phyloP scores from a whole-genome alignment of 2,329 filamentous ascomycete genomes.

The Volutella citrinella region DNA sequence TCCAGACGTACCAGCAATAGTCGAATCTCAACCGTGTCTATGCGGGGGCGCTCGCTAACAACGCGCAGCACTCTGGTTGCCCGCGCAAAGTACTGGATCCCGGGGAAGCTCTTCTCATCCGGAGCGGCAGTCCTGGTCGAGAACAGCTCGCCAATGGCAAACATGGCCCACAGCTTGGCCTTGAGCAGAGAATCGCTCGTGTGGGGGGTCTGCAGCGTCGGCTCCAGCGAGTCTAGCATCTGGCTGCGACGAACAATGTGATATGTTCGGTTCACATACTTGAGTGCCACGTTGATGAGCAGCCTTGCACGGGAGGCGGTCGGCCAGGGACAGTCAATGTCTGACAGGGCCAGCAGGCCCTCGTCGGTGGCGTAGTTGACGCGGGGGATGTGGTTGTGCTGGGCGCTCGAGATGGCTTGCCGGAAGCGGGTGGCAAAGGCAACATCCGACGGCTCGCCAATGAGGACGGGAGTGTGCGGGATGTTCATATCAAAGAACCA shows the following conservation, averaged over 20 bases:
- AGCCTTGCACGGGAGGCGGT: conserved; percentile 23
- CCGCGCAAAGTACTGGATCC: conserved; percentile 36
- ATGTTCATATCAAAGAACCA: conserved; percentile 27
- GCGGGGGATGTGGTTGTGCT: conserved; percentile 26
- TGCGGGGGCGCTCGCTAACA: conserved; percentile 35
- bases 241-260: conserved; percentile 35
- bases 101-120: conserved; percentile 32
- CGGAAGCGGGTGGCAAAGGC: conserved; percentile 30
- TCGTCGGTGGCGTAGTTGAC: conserved; percentile 25
- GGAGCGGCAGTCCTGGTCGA: conserved; percentile 30
- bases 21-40: conserved; percentile 39
- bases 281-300: conserved; percentile 32
- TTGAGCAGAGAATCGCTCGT: conserved; percentile 27
- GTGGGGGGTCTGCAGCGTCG: conserved; percentile 28
- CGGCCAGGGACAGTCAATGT: conserved; percentile 31
- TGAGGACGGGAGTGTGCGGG: conserved; percentile 25
- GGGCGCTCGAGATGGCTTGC: conserved; percentile 22
- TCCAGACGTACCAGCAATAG: conserved; percentile 35
- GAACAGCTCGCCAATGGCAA: conserved; percentile 42
- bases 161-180: conserved; percentile 38
- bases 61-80: conserved; percentile 34
- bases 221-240: conserved; percentile 31
- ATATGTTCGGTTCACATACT: conserved; percentile 33
- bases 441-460: conserved; percentile 28
- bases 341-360: conserved; percentile 15